phyloP scores from a whole-genome alignment of 306 rosid genomes.

The Casuarina equisetifolia region DNA sequence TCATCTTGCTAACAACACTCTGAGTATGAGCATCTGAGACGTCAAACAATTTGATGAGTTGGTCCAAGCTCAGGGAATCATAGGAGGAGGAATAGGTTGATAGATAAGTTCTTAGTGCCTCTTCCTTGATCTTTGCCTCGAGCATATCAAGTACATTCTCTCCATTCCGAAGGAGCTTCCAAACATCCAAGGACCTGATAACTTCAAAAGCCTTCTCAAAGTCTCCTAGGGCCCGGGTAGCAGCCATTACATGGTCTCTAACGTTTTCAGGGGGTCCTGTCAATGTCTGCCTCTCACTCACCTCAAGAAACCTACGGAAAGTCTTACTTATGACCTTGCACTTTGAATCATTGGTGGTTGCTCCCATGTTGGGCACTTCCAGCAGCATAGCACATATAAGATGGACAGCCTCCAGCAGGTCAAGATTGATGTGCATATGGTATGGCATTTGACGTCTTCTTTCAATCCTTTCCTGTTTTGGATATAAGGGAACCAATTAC shows the following conservation, averaged over 20 bases:
- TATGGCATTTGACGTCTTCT: conserved; percentile 98
- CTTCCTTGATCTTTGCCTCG: conserved; percentile 82
- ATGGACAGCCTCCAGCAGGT: conserved; percentile 90
- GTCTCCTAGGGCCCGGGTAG: conserved; percentile 87
- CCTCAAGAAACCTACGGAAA: conserved; percentile 76
- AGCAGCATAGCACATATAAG: conserved; percentile 92
- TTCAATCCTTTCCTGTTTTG: conserved; percentile 84
- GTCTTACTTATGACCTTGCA: conserved; percentile 75
- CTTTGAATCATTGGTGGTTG: conserved; percentile 76
- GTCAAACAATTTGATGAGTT: conserved; percentile 71
- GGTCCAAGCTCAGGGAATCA: conserved; percentile 70
- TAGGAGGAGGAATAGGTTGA: conserved; percentile 80
- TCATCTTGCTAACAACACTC: conserved; percentile 86
- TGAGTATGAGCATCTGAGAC: conserved; percentile 59
- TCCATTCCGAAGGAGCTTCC: conserved; percentile 78
- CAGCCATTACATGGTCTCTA: conserved; percentile 92
- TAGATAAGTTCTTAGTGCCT: conserved; percentile 91
- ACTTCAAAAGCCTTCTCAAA: conserved; percentile 65
- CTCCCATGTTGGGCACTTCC: conserved; percentile 95
- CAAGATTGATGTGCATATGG: conserved; percentile 98
- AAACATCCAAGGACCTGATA: conserved; percentile 70
- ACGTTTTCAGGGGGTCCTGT: conserved; percentile 96
- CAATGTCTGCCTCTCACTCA: conserved; percentile 81
- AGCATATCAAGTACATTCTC: conserved; percentile 70
- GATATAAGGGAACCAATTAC: neutral